A percentile compares a stretch with the other conserved stretches of the same genome.
These are phyloP conservation scores for Linnemannia exigua DNA, from an alignment of 192 early-diverging fungal genomes.

Conservation along the genomic window DNA sequence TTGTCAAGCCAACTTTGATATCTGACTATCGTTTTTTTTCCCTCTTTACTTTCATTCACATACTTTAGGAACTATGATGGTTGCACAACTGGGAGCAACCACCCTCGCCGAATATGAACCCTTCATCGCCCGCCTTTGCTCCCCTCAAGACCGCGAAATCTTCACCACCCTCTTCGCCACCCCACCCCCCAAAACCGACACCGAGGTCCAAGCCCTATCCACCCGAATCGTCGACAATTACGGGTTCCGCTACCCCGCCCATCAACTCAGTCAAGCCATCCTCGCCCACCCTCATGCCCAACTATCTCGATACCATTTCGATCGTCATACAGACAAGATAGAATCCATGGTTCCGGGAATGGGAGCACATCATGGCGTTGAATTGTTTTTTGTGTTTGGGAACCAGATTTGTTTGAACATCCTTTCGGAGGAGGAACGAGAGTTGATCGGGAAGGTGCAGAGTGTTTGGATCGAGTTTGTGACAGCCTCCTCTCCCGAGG, in stretches of 20 bases:
- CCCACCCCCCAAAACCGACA: constrained; percentile 4
- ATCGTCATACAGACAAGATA: constrained; percentile 19
- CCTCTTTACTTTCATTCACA: neutral
- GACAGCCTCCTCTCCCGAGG: neutral
- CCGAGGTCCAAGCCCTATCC: constrained; percentile 2
- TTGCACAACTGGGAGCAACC: neutral
- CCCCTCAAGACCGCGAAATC: neutral
- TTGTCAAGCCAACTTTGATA: neutral
- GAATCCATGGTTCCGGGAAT: neutral
- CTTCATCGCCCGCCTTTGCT: neutral
- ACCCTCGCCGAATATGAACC: neutral
- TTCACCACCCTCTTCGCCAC: constrained; percentile 24
- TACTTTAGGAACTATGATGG: constrained; percentile 21
- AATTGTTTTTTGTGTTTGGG: constrained; percentile 45
- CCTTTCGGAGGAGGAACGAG: constrained; percentile 24
- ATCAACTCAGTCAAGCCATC: constrained; percentile 25
- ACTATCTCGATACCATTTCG: constrained; percentile 38
- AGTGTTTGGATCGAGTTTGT: constrained; percentile 44
- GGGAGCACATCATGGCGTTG: constrained; percentile 42
- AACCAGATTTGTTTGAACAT: constrained; percentile 16
- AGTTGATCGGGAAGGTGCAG: constrained; percentile 15
- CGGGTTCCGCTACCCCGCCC: constrained; percentile 8
- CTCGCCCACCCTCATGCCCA: neutral
- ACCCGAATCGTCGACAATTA: constrained; percentile 5
- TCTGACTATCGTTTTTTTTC: neutral